Base-by-base conservation (phyloP, 129 eudicot species). In the Artemisia argyi region DNA sequence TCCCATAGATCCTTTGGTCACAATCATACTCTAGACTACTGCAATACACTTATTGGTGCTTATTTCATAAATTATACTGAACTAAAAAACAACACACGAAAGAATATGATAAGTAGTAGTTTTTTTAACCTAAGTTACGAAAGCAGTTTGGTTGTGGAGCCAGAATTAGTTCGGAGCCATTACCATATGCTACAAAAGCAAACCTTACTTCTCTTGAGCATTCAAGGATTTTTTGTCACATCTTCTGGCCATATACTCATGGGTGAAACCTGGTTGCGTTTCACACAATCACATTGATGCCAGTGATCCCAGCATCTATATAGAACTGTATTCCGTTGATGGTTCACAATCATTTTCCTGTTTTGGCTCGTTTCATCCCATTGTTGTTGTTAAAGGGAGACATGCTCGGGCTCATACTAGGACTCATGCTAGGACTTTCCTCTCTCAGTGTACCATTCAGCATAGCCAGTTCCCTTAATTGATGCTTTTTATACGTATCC, bases 371-470 rank as follows among this genome's bases (percentile, higher is more conserved):
- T 85, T 90, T 90, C 95, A 90, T 90, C 14, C 87, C 94, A 0
- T 71, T 83, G 80, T 71, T 83, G 80, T 80, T 87, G 48, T 85
- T 87, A 59, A 90, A 90, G 1, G 95, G 95, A 53, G 91, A 87
- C 95, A 87, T 85, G 73, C 95, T 85, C 1, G 91, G 91, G 80
- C 97, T 90, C 91, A 87, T 87, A 60, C 91, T 82, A 0, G 96
- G 96, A 48, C 93, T 90, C 96, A 87, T 87, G 87, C 93, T 87
- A 0, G 97, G 97, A 68, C 97, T 90, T 75, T 87, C 97, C 67
- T 90, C 97, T 83, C 95, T 85, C 22, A 87, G 69, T 10, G 97
- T 90, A 39, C 97, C 97, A 51, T 90, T 90, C 49, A 90, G 69
- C 85, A 90, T 78, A 16, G 97, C 97, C 86, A 90, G 72, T 76